Base-by-base conservation (phyloP, 352 stramenopile species). In the Globisporangium mamillatum region DNA sequence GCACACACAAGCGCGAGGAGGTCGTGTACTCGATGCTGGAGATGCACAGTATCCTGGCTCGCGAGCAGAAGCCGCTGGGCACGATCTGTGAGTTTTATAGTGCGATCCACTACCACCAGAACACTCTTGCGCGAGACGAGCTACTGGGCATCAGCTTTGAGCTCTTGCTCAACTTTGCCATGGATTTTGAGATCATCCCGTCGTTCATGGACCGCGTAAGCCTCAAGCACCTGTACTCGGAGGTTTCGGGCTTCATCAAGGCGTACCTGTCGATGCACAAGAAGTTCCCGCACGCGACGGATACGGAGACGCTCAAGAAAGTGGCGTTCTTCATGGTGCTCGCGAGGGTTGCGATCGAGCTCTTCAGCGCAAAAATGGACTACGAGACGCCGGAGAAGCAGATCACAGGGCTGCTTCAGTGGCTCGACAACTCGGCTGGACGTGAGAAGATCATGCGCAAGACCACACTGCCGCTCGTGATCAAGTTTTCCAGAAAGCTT, bases 71-170 rank as follows among this genome's bases (percentile, higher is more conserved):
- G n/a, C 78, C 86, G 5, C 67, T 94, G 0, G 72, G 74, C 6
- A 82, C 83, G 14, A 89, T 94, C 32, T 90, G 82, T 25, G 86
- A 92, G 57, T 92, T 90, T 62, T 94, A 94, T 66, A 88, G 82
- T 50, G 61, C 73, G 4, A 74, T 83, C 22, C 77, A 90, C 58
- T 24, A 41, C 32, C 22, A 32, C 24, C 34, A 54, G 0, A 53
- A 62, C 3, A 58, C 34, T 8, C 3, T 76, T 4, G 50, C 71
- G 4, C 88, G 84, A 41, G 76, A 81, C 4, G 81, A 92, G 9
- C 70, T 85, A 0, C 76, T 90, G 24, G 80, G 78, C 8, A 70
- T 92, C n/a, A 84, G 73, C 41, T 91, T 88, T 29, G 80, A 90
- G 32, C 60, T 90, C 1, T 34, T 93, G 32, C 76, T 94, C 12